Conservation (phyloP, 2,329 filamentous ascomycete species). For the Endothia cerciana region DNA sequence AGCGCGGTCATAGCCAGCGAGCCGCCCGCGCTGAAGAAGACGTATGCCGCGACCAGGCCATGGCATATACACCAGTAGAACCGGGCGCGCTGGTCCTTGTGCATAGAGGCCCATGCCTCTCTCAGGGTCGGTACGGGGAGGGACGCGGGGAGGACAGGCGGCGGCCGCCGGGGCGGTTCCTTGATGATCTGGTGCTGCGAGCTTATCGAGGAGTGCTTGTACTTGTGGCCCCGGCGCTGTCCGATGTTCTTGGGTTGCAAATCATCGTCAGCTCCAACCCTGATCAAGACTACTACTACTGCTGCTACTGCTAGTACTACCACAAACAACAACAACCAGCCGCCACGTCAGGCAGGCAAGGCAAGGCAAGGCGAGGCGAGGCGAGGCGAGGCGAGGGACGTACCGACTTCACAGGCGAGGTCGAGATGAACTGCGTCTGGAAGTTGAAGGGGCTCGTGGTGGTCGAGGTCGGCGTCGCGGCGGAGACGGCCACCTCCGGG, state of each 20-base stretch:
- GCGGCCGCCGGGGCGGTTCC: conserved; percentile 83
- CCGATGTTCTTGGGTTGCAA: conserved; percentile 70
- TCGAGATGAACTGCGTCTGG: conserved; percentile 77
- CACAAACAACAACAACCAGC: neutral
- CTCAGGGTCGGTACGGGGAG: conserved; percentile 87
- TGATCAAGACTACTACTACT: too few relatives aligned
- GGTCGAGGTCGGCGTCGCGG: conserved; percentile 33
- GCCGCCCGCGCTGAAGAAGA: conserved; percentile 83
- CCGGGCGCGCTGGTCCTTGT: conserved; percentile 79
- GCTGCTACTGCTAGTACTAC: too few relatives aligned
- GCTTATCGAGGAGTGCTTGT: conserved; percentile 95
- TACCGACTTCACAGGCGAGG: conserved; percentile 77
- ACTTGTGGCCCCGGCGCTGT: conserved; percentile 91
- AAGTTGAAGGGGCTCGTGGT: conserved; percentile 86
- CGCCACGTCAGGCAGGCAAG: neutral
- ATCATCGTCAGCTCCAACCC: neutral
- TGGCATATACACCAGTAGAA: conserved; percentile 92
- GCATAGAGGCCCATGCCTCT: conserved; percentile 91
- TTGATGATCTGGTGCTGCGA: conserved; percentile 91
- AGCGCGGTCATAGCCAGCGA: conserved; percentile 90
- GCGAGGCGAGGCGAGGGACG: too few relatives aligned
- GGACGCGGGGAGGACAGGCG: conserved; percentile 86
- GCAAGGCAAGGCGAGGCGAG: too few relatives aligned
- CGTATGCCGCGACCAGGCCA: conserved; percentile 78
- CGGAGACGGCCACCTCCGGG: conserved; percentile 31